A percentile compares a stretch with the other conserved stretches of the same genome.
Evolutionary conservation across 768 basidiomycete species (phyloP).

Genomic region (Mycena rebaudengoi): DNA sequence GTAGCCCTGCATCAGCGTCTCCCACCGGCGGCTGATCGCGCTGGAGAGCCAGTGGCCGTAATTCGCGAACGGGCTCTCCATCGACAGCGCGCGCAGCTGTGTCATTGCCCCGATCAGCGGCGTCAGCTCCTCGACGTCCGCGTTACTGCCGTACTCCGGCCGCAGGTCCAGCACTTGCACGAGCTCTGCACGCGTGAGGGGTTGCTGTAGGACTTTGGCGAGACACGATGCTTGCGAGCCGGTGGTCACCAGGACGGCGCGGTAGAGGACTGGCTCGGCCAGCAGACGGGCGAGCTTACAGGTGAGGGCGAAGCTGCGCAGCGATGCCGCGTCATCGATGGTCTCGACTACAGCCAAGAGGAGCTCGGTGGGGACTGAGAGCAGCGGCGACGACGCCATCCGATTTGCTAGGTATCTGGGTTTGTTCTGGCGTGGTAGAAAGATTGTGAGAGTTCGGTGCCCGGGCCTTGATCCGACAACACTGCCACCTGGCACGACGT

Average conservation of each 20-base stretch:
- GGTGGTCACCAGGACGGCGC: constrained; percentile 6
- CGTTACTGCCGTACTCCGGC: not conserved
- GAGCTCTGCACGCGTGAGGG: not conserved
- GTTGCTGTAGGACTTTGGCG: constrained; percentile 1
- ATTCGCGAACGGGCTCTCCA: constrained; percentile 7
- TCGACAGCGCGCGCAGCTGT: constrained; percentile 7
- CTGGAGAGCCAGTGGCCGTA: not conserved
- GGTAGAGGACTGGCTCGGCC: constrained; percentile 7
- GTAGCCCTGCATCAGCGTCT: not conserved
- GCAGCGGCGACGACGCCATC: constrained; percentile 5
- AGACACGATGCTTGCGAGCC: constrained; percentile 10
- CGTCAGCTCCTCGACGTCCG: not conserved
- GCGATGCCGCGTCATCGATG: not conserved
- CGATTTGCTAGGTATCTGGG: no score
- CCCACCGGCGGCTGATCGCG: not conserved
- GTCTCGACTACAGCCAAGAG: constrained; percentile 4
- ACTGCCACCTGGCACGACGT: no score
- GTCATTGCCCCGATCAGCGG: constrained; percentile 5
- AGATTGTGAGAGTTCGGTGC: not conserved
- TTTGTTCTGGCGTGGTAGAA: no score
- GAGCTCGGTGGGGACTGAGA: constrained; percentile 8
- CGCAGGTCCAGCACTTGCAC: not conserved
- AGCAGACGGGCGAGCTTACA: constrained; percentile 1
- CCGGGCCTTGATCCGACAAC: not conserved
- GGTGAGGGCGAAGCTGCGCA: not conserved